phyloP scores from a whole-genome alignment of 768 basidiomycete species.

The Solioccasus polychromus region DNA sequence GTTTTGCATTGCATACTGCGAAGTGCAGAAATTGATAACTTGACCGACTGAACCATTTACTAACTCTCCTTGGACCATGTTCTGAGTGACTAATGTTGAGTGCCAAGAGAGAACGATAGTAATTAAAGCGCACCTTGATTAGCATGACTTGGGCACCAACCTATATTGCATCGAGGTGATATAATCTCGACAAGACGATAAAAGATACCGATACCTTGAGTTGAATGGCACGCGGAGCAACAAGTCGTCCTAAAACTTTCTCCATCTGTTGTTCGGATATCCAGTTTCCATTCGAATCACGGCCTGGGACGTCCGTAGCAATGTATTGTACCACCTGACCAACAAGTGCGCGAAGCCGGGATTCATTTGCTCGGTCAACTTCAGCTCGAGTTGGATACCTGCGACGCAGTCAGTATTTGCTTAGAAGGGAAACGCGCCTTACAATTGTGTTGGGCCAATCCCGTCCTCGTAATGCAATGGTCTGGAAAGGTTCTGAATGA shows the following conservation, averaged over 20 bases:
- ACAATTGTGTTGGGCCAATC: slow-evolving; percentile 83
- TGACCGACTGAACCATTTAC: slow-evolving; percentile 72
- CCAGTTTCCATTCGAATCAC: slow-evolving; percentile 40
- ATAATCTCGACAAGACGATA: not conserved
- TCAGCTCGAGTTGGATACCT: slow-evolving; percentile 71
- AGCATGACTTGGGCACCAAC: slow-evolving; percentile 87
- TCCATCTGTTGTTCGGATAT: slow-evolving; percentile 39
- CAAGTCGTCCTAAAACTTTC: slow-evolving; percentile 54
- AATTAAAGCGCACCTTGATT: slow-evolving; percentile 48
- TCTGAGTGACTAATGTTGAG: slow-evolving; percentile 37
- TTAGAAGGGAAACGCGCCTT: slow-evolving; percentile 2
- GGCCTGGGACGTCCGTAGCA: slow-evolving; percentile 45
- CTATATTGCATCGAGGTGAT: slow-evolving; percentile 32
- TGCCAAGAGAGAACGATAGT: not conserved
- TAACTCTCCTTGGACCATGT: slow-evolving; percentile 61
- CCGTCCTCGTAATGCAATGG: slow-evolving; percentile 62
- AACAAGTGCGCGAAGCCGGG: slow-evolving; percentile 44
- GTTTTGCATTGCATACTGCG: slow-evolving; percentile 40
- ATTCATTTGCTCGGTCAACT: slow-evolving; percentile 66
- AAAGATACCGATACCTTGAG: slow-evolving; percentile 49
- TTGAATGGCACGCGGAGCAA: slow-evolving; percentile 46
- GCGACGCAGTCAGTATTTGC: slow-evolving; percentile 1
- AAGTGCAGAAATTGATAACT: slow-evolving; percentile 45
- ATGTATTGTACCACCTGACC: slow-evolving; percentile 39
- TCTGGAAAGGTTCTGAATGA: slow-evolving; percentile 58